These are phyloP conservation scores for Sicyos edulis DNA, from an alignment of 306 rosid genomes.

Conservation along the genomic window DNA sequence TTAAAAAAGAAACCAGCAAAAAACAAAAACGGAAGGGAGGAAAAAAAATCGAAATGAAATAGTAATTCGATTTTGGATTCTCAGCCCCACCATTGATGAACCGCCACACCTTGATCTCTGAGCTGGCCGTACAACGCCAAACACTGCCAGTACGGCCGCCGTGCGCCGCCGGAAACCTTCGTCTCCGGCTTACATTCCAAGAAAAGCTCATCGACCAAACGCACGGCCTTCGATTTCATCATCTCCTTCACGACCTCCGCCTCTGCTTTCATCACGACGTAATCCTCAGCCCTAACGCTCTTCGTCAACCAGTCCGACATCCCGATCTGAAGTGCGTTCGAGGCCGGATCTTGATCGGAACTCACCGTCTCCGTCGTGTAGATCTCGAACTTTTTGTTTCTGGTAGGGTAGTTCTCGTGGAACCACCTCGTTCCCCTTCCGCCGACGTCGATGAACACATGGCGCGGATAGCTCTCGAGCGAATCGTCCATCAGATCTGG, in stretches of 20 bases:
- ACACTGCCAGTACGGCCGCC: slow-evolving; percentile 79
- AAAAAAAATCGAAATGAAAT: not conserved
- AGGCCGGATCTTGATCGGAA: slow-evolving; percentile 20
- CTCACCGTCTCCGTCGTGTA: slow-evolving; percentile 46
- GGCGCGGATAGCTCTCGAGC: slow-evolving; percentile 52
- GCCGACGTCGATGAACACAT: slow-evolving; percentile 64
- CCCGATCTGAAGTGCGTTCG: slow-evolving; percentile 22
- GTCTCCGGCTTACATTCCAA: slow-evolving; percentile 64
- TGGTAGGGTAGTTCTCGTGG: slow-evolving; percentile 45
- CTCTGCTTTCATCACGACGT: slow-evolving; percentile 83
- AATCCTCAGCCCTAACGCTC: slow-evolving; percentile 65
- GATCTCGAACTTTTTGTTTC: slow-evolving; percentile 60
- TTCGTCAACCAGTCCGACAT: slow-evolving; percentile 62
- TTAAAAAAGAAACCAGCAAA: no score
- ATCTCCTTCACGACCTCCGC: slow-evolving; percentile 74
- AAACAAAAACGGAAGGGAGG: not conserved
- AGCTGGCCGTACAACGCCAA: slow-evolving; percentile 70
- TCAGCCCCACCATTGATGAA: slow-evolving; percentile 92
- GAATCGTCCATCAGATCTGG: slow-evolving; percentile 76
- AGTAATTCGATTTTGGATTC: not conserved
- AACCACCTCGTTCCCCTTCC: slow-evolving; percentile 53
- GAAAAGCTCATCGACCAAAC: slow-evolving; percentile 76
- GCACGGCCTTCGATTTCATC: slow-evolving; percentile 38
- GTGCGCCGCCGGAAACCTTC: slow-evolving; percentile 21
- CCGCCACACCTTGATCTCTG: slow-evolving; percentile 81